Evolutionary conservation across 768 basidiomycete genomes (phyloP), one percentile per base, ranked within the genome.

Genomic region (Cystobasidium onofrii): DNA sequence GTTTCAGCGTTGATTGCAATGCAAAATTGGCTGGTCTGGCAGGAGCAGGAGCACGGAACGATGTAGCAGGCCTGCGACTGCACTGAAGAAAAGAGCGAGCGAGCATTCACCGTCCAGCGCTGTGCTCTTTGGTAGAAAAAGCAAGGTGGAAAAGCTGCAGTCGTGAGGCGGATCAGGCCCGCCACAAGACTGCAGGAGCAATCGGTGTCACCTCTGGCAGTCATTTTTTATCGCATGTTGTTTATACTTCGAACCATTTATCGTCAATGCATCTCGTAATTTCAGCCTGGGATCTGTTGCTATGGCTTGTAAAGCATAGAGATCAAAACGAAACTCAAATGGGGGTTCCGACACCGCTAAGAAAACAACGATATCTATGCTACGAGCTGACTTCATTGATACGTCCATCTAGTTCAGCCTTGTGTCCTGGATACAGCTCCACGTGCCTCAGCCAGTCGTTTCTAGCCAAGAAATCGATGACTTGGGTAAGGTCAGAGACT

Each of bases 361-460:
- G 6, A 12, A 13, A 4, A 60, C 57, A 50, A 17, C 20, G 63
- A 64, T 27, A 39, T 41, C n/a, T n/a, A 39, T 23, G 17, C 39
- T 64, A 27, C 25, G 15, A 18, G 10, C 29, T 36, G 15, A 71
- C 54, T n/a, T 34, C 69, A n/a, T 39, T 71, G 29, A 71, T 71
- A 6, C 54, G 23, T 1, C 39, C 55, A 20, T 71, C 69, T n/a
- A 57, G 25, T 70, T 74, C 73, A 17, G 41, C 65, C 41, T 64
- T 66, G 31, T 74, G 64, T 3, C 73, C 73, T n/a, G 73, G 73
- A 41, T 74, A 66, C 69, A 74, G 23, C 54, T 74, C 73, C 7
- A 74, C 73, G 33, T 69, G 20, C 33, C 46, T 36, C 7, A 74
- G 65, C 64, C 63, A 74, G 17, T 33, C 27, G 33, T 74, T 74